These are phyloP conservation scores for Penstemon eatonii DNA, from an alignment of 257 asterid species.

Conservation along the genomic window DNA sequence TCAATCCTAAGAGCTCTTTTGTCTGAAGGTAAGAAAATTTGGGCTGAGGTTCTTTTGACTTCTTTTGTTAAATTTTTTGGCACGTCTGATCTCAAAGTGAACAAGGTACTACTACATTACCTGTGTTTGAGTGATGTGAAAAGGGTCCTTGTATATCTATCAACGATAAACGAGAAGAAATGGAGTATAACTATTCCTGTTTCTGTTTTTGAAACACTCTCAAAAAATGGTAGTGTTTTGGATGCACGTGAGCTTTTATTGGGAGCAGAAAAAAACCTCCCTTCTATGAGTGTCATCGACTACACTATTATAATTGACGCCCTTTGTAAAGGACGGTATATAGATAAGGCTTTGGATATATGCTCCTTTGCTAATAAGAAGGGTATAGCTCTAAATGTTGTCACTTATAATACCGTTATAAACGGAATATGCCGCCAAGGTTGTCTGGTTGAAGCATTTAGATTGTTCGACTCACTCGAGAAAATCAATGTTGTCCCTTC, in stretches of 20 bases:
- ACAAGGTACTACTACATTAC: slow-evolving; percentile 42
- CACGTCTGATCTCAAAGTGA: slow-evolving; percentile 45
- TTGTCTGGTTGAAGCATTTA: slow-evolving; percentile 78
- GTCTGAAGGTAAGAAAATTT: slow-evolving; percentile 40
- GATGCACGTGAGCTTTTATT: slow-evolving; percentile 71
- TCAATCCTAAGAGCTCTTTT: slow-evolving; percentile 53
- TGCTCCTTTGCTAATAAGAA: slow-evolving; percentile 53
- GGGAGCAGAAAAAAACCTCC: slow-evolving; percentile 51
- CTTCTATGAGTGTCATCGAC: slow-evolving; percentile 46
- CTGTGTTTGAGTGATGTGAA: slow-evolving; percentile 54
- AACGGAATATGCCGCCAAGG: slow-evolving; percentile 80
- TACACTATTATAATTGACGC: slow-evolving; percentile 60
- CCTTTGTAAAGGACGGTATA: slow-evolving; percentile 65
- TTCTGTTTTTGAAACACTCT: slow-evolving; percentile 46
- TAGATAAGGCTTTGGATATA: slow-evolving; percentile 61
- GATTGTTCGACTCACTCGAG: slow-evolving; percentile 78
- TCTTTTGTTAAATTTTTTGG: slow-evolving; percentile 61
- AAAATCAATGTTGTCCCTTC: slow-evolving; percentile 54
- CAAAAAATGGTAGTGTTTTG: slow-evolving; percentile 44
- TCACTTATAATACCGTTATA: slow-evolving; percentile 66
- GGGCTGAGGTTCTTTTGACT: slow-evolving; percentile 49
- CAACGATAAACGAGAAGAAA: slow-evolving; percentile 36
- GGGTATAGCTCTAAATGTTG: slow-evolving; percentile 54
- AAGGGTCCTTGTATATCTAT: slow-evolving; percentile 50
- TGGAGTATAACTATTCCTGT: slow-evolving; percentile 40